phyloP scores from a whole-genome alignment of 306 rosid genomes.

The Rosa lucieae region DNA sequence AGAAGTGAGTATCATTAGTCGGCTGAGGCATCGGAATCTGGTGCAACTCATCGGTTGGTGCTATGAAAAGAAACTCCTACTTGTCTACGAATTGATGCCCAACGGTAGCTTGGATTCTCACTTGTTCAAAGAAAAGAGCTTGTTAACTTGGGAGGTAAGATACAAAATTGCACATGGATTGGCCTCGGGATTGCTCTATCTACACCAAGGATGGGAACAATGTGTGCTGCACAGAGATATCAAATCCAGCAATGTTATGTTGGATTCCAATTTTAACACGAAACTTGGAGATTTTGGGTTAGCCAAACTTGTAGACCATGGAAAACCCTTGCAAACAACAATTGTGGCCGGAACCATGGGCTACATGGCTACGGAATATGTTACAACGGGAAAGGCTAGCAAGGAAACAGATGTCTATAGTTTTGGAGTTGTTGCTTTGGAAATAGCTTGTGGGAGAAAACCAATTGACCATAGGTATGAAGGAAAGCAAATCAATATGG shows the following conservation, averaged over 20 bases:
- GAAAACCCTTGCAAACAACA: neutral
- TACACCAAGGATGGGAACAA: constrained; percentile 14
- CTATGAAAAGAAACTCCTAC: constrained; percentile 2
- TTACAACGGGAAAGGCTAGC: neutral
- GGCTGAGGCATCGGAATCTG: constrained; percentile 10
- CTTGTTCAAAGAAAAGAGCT: neutral
- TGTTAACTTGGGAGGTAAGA: neutral
- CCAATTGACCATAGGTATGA: neutral
- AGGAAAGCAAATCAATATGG: neutral
- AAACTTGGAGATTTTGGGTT: constrained; percentile 19
- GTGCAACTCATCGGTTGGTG: constrained; percentile 20
- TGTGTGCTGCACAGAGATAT: constrained; percentile 10
- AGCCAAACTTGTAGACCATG: constrained; percentile 14
- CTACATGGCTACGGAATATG: constrained; percentile 3
- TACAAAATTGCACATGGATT: constrained; percentile 4
- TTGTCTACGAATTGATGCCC: constrained; percentile 6
- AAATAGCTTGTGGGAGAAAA: constrained; percentile 4
- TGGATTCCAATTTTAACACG: neutral
- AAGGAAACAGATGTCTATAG: constrained; percentile 7
- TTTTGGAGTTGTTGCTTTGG: constrained; percentile 9
- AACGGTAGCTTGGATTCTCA: neutral
- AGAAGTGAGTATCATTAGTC: constrained; percentile 14
- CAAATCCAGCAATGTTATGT: neutral
- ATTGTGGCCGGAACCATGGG: constrained; percentile 14
- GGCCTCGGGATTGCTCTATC: neutral